A percentile compares a stretch with the other conserved stretches of the same genome.
phyloP scores from a whole-genome alignment of 768 basidiomycete species.

The Agaricus subrufescens region DNA sequence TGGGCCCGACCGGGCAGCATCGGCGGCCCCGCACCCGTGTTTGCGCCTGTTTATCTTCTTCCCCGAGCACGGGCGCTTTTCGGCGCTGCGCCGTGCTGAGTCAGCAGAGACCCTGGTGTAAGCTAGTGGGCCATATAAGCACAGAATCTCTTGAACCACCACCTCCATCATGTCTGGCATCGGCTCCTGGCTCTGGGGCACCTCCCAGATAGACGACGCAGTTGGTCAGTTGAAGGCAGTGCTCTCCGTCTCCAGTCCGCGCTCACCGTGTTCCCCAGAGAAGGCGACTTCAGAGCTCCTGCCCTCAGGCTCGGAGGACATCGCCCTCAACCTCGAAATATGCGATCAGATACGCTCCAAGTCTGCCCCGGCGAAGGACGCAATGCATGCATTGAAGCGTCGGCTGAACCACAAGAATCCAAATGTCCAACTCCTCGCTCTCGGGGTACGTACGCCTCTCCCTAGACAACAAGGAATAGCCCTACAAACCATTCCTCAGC shows the following conservation, averaged over 20 bases:
- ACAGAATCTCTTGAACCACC: neutral
- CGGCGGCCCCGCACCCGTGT: neutral
- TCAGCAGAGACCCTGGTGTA: neutral
- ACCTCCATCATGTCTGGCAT: slow-evolving; percentile 46
- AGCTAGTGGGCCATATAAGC: neutral
- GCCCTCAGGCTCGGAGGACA: slow-evolving; percentile 81
- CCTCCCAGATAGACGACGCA: slow-evolving; percentile 78
- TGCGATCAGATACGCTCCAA: slow-evolving; percentile 96
- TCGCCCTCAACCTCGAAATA: slow-evolving; percentile 91
- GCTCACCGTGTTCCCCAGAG: slow-evolving; percentile 42
- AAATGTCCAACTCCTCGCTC: slow-evolving; percentile 87
- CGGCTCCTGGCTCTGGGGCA: slow-evolving; percentile 74
- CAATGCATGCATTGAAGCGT: slow-evolving; percentile 84
- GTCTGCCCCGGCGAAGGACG: slow-evolving; percentile 76
- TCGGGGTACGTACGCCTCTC: slow-evolving; percentile 57
- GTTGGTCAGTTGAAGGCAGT: slow-evolving; percentile 50
- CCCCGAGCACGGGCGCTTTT: slow-evolving; percentile 5
- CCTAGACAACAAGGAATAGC: neutral
- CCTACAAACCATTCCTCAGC: slow-evolving; percentile 32
- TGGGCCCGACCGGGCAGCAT: neutral
- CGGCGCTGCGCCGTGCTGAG: slow-evolving; percentile 3
- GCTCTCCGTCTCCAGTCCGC: neutral
- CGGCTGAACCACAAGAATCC: slow-evolving; percentile 93
- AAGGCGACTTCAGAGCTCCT: slow-evolving; percentile 91
- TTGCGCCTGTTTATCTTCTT: slow-evolving; percentile 8